phyloP scores from a whole-genome alignment of 371 early-diverging fungal genomes.

The Aphelidium insulamus region DNA sequence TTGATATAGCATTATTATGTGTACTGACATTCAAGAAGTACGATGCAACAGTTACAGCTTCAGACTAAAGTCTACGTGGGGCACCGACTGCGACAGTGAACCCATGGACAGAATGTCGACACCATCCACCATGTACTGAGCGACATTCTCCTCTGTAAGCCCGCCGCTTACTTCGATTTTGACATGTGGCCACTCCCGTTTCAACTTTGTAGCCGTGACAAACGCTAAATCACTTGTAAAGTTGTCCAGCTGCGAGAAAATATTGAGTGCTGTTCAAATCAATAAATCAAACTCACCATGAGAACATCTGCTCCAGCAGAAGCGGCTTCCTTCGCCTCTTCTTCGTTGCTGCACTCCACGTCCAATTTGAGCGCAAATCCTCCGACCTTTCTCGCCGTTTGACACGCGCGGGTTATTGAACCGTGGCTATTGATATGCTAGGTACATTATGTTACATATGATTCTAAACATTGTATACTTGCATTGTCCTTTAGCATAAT shows the following conservation, averaged over 20 bases:
- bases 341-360: slow-evolving; percentile 78
- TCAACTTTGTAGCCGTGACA: slow-evolving; percentile 39
- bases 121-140: slow-evolving; percentile 56
- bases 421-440: slow-evolving; percentile 14
- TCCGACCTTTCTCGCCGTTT: slow-evolving; percentile 49
- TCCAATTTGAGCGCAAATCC: slow-evolving; percentile 91
- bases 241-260: slow-evolving; percentile 40
- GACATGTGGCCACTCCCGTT: slow-evolving; percentile 46
- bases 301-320: slow-evolving; percentile 87
- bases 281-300: slow-evolving; percentile 69
- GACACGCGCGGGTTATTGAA: slow-evolving; percentile 73
- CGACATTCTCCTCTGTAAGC: slow-evolving; percentile 67
- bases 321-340: slow-evolving; percentile 90
- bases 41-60: too few relatives aligned
- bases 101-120: slow-evolving; percentile 87
- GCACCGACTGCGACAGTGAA: slow-evolving; percentile 76
- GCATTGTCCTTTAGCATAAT: slow-evolving; percentile 99
- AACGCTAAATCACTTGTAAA: slow-evolving; percentile 36
- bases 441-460: neutral
- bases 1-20: too few relatives aligned
- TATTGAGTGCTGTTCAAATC: slow-evolving; percentile 8
- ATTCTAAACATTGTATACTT: slow-evolving; percentile 17
- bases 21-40: too few relatives aligned
- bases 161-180: slow-evolving; percentile 89
- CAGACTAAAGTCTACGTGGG: slow-evolving; percentile 86